Conservation (phyloP, 73 alveolate genomes). For the Effrenium voratum region DNA sequence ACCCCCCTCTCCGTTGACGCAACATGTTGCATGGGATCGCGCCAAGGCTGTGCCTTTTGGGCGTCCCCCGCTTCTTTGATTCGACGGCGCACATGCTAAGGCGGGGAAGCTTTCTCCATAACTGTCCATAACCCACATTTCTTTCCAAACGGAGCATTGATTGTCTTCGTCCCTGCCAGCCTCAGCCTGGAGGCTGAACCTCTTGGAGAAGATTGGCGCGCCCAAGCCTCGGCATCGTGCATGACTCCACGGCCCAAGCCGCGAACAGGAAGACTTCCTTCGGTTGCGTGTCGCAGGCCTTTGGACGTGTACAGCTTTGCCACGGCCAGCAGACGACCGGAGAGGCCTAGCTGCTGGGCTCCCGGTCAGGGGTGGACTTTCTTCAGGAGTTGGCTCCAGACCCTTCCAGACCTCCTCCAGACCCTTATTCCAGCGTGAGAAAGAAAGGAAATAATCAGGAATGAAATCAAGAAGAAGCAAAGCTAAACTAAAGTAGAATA, state of each 20-base stretch:
- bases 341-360: not conserved
- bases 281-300: conserved; percentile 18
- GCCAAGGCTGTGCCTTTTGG: conserved; percentile 13
- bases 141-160: not conserved
- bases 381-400: not conserved
- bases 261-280: not conserved
- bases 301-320: not conserved
- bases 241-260: not conserved
- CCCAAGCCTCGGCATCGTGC: not conserved
- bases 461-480: no score
- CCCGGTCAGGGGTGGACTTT: not conserved
- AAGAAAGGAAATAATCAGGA: no score
- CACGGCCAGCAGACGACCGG: conserved; percentile 8
- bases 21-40: no score
- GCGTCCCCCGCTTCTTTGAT: conserved; percentile 38
- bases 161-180: not conserved
- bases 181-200: not conserved
- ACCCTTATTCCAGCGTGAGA: not conserved
- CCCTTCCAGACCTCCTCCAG: not conserved
- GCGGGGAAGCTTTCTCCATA: not conserved
- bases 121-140: not conserved
- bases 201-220: not conserved
- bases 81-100: conserved; percentile 1
- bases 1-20: no score
- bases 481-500: no score